Conservation (phyloP, 1,139 yeast genomes). For the Geotrichum citri-aurantii region DNA sequence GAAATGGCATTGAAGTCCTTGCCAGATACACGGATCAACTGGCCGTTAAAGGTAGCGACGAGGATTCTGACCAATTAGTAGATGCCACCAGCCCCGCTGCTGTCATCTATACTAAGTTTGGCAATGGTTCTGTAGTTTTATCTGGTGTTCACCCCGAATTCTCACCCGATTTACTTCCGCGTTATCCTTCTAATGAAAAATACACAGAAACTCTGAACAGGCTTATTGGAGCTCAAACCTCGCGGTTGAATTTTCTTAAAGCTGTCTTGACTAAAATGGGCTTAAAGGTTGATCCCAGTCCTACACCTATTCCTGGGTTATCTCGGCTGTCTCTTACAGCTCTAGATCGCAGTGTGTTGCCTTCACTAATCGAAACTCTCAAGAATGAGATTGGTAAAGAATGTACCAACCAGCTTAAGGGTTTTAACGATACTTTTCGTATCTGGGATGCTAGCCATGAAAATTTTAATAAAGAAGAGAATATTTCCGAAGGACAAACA, state of each 20-base stretch:
- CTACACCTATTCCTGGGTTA: constrained; percentile 53
- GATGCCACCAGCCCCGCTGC: constrained; percentile 45
- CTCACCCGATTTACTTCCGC: constrained; percentile 48
- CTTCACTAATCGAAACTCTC: constrained; percentile 34
- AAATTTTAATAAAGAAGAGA: neutral
- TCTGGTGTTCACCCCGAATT: constrained; percentile 92
- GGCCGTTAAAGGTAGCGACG: constrained; percentile 41
- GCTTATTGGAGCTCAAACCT: constrained; percentile 43
- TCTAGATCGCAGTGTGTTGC: constrained; percentile 25
- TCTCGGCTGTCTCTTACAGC: constrained; percentile 57
- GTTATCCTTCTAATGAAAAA: constrained; percentile 27
- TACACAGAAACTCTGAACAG: constrained; percentile 39
- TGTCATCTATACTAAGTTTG: constrained; percentile 59
- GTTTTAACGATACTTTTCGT: constrained; percentile 15
- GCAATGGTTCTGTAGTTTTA: constrained; percentile 71
- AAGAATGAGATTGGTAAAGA: constrained; percentile 14
- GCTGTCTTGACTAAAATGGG: constrained; percentile 56
- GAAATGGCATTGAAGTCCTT: constrained; percentile 55
- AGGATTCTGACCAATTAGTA: constrained; percentile 34
- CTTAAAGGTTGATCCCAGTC: constrained; percentile 51
- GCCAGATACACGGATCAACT: constrained; percentile 54
- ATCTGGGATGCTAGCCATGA: constrained; percentile 12
- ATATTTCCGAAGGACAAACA: neutral
- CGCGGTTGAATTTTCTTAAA: constrained; percentile 52
- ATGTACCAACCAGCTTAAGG: constrained; percentile 3